Percentiles rank a stretch among this genome's conserved stretches.
Conservation (phyloP, 139 green algal species). For the Micromonas commoda region DNA sequence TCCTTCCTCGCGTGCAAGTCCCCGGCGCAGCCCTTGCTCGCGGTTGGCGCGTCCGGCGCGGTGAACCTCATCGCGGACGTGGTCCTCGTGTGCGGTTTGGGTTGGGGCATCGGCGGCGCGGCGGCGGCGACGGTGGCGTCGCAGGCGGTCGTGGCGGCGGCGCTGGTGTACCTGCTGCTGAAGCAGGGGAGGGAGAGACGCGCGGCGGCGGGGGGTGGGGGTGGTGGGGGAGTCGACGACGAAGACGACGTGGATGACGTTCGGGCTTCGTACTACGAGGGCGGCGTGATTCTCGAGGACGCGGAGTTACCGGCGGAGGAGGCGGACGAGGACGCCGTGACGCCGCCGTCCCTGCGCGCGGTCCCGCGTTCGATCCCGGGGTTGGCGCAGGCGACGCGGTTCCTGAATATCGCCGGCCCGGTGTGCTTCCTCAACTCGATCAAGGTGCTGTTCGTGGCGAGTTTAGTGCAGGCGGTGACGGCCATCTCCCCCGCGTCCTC, state of each 20-base stretch:
- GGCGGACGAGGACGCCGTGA: background rate
- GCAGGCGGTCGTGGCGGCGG: slow-evolving; percentile 28
- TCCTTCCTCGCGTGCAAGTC: background rate
- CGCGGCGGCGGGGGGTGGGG: too few relatives aligned
- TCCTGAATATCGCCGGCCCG: slow-evolving; percentile 6
- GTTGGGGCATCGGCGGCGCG: slow-evolving; percentile 25
- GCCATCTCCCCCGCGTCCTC: slow-evolving; percentile 13
- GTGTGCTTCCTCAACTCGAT: background rate
- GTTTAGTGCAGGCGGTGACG: background rate
- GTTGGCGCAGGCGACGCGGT: background rate
- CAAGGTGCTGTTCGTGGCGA: slow-evolving; percentile 12
- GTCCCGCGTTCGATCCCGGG: background rate
- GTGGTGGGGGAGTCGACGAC: background rate
- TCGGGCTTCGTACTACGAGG: too few relatives aligned
- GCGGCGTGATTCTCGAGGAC: too few relatives aligned
- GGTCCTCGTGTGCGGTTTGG: slow-evolving; percentile 27
- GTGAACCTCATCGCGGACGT: slow-evolving; percentile 56
- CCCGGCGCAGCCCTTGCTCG: slow-evolving; percentile 9
- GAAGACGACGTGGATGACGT: background rate
- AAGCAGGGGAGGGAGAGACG: background rate
- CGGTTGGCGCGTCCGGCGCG: slow-evolving; percentile 18
- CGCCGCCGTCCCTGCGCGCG: background rate
- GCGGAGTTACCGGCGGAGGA: too few relatives aligned
- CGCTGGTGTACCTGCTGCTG: background rate
- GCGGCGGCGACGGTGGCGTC: slow-evolving; percentile 44